Conservation (phyloP, 2,329 filamentous ascomycete genomes). For the Alternaria postmessia region DNA sequence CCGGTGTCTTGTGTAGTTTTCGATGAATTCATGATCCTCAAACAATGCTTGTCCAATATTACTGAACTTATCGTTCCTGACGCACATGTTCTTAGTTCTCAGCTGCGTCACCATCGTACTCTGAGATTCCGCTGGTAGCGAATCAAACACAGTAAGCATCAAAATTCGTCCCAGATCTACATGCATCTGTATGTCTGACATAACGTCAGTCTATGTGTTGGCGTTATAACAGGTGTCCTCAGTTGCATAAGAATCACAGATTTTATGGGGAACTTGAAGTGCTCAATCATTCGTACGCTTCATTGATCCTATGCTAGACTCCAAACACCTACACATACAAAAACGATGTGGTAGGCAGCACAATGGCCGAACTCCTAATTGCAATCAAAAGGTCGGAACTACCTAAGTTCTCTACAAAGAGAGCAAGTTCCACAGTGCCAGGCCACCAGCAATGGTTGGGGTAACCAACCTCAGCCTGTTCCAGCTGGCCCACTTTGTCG, state of each 20-base stretch:
- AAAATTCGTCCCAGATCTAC: background rate
- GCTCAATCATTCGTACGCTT: background rate
- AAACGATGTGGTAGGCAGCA: background rate
- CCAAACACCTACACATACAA: background rate
- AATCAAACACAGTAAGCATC: background rate
- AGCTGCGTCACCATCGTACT: background rate
- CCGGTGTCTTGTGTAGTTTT: background rate
- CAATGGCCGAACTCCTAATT: background rate
- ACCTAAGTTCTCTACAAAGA: slow-evolving; percentile 16
- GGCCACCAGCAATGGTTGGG: slow-evolving; percentile 43
- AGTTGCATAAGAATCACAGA: background rate
- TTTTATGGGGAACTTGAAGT: too few species aligned
- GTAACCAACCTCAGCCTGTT: slow-evolving; percentile 48
- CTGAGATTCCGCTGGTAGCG: background rate
- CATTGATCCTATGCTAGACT: background rate
- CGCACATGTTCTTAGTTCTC: background rate
- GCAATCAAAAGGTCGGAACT: background rate
- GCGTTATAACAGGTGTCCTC: background rate
- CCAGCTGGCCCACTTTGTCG: slow-evolving; percentile 48
- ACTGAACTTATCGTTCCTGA: background rate
- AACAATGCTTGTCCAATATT: background rate
- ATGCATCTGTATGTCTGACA: background rate
- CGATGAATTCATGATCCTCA: background rate
- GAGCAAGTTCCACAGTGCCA: slow-evolving; percentile 45
- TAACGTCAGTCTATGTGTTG: background rate